phyloP scores from a whole-genome alignment of 2,329 filamentous ascomycete genomes.

The Trichophyton equinum region DNA sequence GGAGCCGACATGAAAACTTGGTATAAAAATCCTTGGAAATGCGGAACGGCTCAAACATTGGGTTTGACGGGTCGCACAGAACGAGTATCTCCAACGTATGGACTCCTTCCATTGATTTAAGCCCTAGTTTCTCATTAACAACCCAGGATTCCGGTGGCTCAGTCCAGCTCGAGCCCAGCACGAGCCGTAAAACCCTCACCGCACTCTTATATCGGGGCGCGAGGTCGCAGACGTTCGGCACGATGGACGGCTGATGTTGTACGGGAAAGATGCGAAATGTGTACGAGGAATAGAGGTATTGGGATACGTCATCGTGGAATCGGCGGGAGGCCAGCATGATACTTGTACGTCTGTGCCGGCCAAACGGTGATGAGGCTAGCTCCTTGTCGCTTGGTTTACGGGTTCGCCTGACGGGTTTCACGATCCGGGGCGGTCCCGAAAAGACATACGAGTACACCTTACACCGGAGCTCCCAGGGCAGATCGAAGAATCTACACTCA shows the following conservation, averaged over 20 bases:
- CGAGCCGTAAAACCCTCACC: constrained; percentile 2
- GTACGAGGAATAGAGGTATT: constrained; percentile 2
- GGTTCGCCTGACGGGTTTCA: neutral
- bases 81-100: constrained; percentile 4
- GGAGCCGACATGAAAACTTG: neutral
- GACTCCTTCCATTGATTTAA: neutral
- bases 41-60: constrained; percentile 1
- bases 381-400: neutral
- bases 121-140: constrained; percentile 2
- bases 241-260: neutral
- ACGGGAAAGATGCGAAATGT: neutral
- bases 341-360: neutral
- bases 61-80: constrained; percentile 2
- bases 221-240: neutral
- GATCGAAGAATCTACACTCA: constrained; percentile 1
- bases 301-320: constrained; percentile 2
- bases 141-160: constrained; percentile 3
- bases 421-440: neutral
- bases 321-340: neutral
- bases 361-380: neutral
- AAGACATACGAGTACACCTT: constrained; percentile 2
- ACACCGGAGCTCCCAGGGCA: neutral
- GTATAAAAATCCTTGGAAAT: constrained; percentile 4
- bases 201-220: neutral
- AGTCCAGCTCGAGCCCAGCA: constrained; percentile 2